phyloP scores from a whole-genome alignment of 2,329 filamentous ascomycete genomes.

The Camptophora hylomeconis region DNA sequence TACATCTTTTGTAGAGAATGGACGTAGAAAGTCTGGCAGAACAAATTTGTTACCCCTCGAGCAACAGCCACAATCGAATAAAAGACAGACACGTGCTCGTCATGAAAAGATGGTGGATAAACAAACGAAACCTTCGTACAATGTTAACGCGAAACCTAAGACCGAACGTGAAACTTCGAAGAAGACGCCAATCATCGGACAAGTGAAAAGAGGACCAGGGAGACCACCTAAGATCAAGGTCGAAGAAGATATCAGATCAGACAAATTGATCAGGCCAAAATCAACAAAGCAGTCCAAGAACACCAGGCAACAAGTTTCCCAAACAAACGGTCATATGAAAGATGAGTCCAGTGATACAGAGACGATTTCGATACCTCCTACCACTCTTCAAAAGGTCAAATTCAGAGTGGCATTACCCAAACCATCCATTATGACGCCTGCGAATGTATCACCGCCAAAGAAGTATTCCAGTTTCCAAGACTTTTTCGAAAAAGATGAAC shows the following conservation, averaged over 20 bases:
- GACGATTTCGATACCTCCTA: slow-evolving; percentile 6
- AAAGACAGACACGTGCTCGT: slow-evolving; percentile 32
- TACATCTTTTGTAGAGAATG: slow-evolving; percentile 61
- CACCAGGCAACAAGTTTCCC: slow-evolving; percentile 2
- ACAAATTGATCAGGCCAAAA: background rate
- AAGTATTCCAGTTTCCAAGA: slow-evolving; percentile 45
- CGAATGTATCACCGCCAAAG: slow-evolving; percentile 32
- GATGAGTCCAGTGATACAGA: slow-evolving; percentile 1
- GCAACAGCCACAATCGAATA: slow-evolving; percentile 33
- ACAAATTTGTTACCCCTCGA: slow-evolving; percentile 39
- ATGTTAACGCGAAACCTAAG: slow-evolving; percentile 20
- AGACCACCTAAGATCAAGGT: slow-evolving; percentile 8
- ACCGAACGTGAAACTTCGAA: slow-evolving; percentile 6
- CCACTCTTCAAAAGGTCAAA: slow-evolving; percentile 23
- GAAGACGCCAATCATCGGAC: slow-evolving; percentile 1
- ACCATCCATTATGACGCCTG: slow-evolving; percentile 38
- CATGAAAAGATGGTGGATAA: slow-evolving; percentile 16
- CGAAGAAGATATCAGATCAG: slow-evolving; percentile 1
- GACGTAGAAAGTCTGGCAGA: slow-evolving; percentile 48
- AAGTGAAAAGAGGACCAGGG: slow-evolving; percentile 6
- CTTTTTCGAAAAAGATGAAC: slow-evolving; percentile 46
- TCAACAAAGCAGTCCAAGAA: background rate
- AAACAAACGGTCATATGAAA: background rate
- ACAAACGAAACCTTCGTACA: slow-evolving; percentile 18
- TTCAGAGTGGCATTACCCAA: slow-evolving; percentile 40